Evolutionary conservation across 495 filamentous ascomycete species (phyloP).

Genomic region (Usnea hakonensis): DNA sequence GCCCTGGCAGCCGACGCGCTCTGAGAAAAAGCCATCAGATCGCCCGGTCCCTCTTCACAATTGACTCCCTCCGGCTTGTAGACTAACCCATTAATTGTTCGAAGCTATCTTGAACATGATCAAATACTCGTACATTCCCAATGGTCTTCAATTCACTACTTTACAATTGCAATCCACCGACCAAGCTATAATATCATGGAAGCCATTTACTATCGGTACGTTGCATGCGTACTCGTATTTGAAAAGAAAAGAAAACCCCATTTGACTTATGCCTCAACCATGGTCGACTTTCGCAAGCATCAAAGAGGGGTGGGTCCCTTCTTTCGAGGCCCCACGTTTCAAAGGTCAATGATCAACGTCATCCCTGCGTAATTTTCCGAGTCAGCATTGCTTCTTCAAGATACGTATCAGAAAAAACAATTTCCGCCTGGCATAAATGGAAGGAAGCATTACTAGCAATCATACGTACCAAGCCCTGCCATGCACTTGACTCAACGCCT

Average conservation of each 20-base stretch:
- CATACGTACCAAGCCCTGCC: slow-evolving; percentile 62
- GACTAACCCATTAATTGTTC: too few relatives aligned
- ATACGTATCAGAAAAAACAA: background rate
- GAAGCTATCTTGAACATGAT: too few relatives aligned
- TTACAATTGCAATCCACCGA: too few relatives aligned
- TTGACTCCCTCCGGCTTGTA: too few relatives aligned
- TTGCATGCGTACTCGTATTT: background rate
- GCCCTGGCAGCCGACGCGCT: too few relatives aligned
- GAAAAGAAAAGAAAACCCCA: too few relatives aligned
- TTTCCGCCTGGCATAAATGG: background rate
- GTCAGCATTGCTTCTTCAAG: background rate
- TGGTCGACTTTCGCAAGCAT: too few relatives aligned
- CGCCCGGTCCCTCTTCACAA: too few relatives aligned
- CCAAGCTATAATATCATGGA: background rate
- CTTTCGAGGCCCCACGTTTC: background rate
- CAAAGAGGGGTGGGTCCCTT: background rate
- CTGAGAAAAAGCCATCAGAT: too few relatives aligned
- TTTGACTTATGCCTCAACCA: too few relatives aligned
- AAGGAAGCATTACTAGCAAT: background rate
- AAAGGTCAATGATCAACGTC: slow-evolving; percentile 41
- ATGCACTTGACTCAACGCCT: slow-evolving; percentile 75
- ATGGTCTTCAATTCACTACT: too few relatives aligned
- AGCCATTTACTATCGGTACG: background rate
- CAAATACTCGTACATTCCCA: too few relatives aligned
- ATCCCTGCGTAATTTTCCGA: slow-evolving; percentile 32